These are phyloP conservation scores for Thuidium tamariscinum DNA, from an alignment of 225 moss, liverwort and hornwort genomes.

Conservation along the genomic window DNA sequence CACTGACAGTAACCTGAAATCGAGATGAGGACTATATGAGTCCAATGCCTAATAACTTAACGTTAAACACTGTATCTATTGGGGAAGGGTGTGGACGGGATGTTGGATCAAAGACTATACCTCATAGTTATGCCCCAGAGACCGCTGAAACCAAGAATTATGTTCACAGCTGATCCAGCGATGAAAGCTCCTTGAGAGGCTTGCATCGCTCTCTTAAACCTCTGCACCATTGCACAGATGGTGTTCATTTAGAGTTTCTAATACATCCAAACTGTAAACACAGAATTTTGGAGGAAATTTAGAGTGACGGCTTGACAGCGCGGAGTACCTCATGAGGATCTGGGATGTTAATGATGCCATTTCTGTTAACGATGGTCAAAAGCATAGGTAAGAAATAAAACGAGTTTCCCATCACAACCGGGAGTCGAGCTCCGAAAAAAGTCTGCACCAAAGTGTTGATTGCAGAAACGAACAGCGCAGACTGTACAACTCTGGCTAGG, in stretches of 20 bases:
- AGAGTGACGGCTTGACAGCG: background rate
- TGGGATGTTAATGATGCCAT: conserved; percentile 28
- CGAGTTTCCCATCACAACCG: conserved; percentile 75
- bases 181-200: conserved; percentile 86
- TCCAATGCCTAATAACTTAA: background rate
- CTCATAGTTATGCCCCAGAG: conserved; percentile 71
- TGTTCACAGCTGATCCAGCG: conserved; percentile 56
- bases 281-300: background rate
- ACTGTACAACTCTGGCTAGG: conserved; percentile 58
- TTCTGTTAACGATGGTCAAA: conserved; percentile 43
- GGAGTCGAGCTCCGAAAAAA: conserved; percentile 63
- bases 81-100: background rate
- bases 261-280: background rate
- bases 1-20: background rate
- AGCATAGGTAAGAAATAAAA: conserved; percentile 66
- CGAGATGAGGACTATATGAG: background rate
- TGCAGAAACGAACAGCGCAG: conserved; percentile 61
- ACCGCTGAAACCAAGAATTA: conserved; percentile 76
- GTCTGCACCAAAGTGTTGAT: conserved; percentile 77
- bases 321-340: conserved; percentile 47
- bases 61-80: background rate
- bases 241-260: background rate
- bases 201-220: conserved; percentile 49
- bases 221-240: conserved; percentile 13
- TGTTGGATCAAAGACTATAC: conserved; percentile 6